Evolutionary conservation across 192 early-diverging fungal species (phyloP).

Genomic region (Physocladia obscura): DNA sequence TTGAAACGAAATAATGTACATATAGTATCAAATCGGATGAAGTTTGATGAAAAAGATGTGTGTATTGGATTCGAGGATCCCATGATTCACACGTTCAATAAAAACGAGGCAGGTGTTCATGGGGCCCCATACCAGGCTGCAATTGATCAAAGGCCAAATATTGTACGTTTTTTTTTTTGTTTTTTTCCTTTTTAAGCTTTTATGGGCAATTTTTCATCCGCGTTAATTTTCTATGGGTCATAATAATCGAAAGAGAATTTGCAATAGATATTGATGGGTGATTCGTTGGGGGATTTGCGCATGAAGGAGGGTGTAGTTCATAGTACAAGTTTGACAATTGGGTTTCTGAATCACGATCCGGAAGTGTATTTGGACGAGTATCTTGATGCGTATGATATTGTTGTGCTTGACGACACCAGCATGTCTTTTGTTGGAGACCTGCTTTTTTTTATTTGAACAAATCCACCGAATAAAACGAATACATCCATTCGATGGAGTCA

Average conservation of each 20-base stretch:
- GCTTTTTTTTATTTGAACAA: too few species aligned
- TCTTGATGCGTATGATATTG: conserved; percentile 63
- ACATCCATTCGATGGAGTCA: too few species aligned
- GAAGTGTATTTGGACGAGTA: conserved; percentile 54
- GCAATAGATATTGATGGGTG: conserved; percentile 61
- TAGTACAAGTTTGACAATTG: conserved; percentile 62
- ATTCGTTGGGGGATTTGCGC: conserved; percentile 68
- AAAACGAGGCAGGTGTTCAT: conserved; percentile 59
- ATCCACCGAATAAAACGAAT: too few species aligned
- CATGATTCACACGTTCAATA: conserved; percentile 73
- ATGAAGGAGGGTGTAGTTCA: conserved; percentile 65
- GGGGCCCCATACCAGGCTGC: conserved; percentile 41
- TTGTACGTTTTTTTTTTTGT: conserved; percentile 29
- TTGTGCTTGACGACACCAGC: conserved; percentile 49
- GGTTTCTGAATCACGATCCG: conserved; percentile 68
- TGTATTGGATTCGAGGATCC: conserved; percentile 65
- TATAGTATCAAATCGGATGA: conserved; percentile 72
- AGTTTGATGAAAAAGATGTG: conserved; percentile 53
- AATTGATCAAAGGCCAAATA: conserved; percentile 52
- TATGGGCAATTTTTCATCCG: neutral
- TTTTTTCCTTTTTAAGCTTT: neutral
- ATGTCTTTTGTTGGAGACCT: conserved; percentile 16
- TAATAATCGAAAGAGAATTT: neutral
- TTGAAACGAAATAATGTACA: conserved; percentile 59
- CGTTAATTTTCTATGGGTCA: neutral